phyloP scores from a whole-genome alignment of 176 grass and related monocot genomes.

The Zea luxurians region DNA sequence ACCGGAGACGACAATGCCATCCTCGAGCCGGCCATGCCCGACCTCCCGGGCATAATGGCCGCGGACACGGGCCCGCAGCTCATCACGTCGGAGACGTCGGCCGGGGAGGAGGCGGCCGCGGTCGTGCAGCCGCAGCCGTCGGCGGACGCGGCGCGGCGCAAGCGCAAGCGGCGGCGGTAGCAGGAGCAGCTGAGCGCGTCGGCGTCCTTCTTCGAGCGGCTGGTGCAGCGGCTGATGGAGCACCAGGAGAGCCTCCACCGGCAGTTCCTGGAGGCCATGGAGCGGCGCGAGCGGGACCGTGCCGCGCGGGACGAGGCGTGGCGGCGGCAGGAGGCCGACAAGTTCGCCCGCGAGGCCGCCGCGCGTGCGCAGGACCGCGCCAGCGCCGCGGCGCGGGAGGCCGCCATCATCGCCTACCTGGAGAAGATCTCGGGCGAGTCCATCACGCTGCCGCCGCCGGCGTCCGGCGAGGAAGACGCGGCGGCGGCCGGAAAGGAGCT shows the following conservation, averaged over 20 bases:
- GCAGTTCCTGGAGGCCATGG: constrained; percentile 87
- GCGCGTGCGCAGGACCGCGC: constrained; percentile 64
- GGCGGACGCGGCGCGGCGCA: constrained; percentile 39
- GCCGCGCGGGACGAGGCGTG: constrained; percentile 74
- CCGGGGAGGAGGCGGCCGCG: constrained; percentile 64
- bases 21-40: constrained; percentile 39
- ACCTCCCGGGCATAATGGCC: constrained; percentile 25
- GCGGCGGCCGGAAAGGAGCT: constrained; percentile 27
- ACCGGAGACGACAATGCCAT: constrained; percentile 78
- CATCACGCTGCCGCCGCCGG: constrained; percentile 42
- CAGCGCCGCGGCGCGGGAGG: constrained; percentile 68
- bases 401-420: constrained; percentile 76
- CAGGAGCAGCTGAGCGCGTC: constrained; percentile 72
- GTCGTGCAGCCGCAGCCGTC: constrained; percentile 36
- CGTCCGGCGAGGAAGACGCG: neutral
- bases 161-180: constrained; percentile 67
- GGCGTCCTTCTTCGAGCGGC: constrained; percentile 80
- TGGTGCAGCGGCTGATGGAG: constrained; percentile 87
- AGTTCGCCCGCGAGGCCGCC: constrained; percentile 62
- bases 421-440: constrained; percentile 83
- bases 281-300: constrained; percentile 80
- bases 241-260: constrained; percentile 96
- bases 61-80: constrained; percentile 15
- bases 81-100: constrained; percentile 65
- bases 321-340: constrained; percentile 77